A percentile compares a stretch with the other conserved stretches of the same genome.
phyloP scores from a whole-genome alignment of 352 stramenopile genomes.

The Phytopythium vexans region DNA sequence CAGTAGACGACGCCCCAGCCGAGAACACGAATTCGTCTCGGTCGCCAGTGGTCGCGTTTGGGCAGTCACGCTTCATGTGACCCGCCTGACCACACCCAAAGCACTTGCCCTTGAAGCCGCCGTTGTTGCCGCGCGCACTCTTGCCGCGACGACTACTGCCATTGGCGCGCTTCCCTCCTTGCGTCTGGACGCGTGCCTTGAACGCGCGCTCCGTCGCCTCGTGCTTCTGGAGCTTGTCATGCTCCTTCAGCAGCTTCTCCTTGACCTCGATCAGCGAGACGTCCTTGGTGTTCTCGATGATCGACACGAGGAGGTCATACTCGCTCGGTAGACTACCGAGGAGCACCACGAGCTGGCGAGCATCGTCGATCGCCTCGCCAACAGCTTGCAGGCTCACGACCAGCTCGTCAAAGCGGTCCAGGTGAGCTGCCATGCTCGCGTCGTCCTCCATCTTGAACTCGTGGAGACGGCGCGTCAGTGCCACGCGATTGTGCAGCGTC shows the following conservation, averaged over 20 bases:
- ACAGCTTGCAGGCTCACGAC: conserved; percentile 19
- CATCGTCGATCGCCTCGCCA: conserved; percentile 14
- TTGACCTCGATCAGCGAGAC: conserved; percentile 14
- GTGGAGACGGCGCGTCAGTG: conserved; percentile 15
- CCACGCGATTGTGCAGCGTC: conserved; percentile 23
- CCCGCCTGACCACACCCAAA: too few species aligned
- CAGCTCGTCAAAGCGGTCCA: conserved; percentile 23
- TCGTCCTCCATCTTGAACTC: conserved; percentile 21
- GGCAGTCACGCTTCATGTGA: too few species aligned
- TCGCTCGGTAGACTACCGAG: conserved; percentile 17
- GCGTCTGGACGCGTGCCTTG: too few species aligned
- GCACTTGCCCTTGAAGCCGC: too few species aligned
- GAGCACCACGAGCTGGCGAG: conserved; percentile 19
- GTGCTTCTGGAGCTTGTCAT: conserved; percentile 14
- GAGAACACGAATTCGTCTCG: too few species aligned
- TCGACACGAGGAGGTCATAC: too few species aligned
- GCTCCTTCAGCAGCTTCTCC: conserved; percentile 22
- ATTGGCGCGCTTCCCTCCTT: too few species aligned
- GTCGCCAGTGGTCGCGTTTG: too few species aligned
- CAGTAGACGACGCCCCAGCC: too few species aligned
- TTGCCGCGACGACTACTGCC: too few species aligned
- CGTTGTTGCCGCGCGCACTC: too few species aligned
- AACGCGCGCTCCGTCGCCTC: too few species aligned
- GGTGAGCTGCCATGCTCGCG: conserved; percentile 8
- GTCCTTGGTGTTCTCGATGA: conserved; percentile 16